Percentiles rank a stretch among this genome's conserved stretches.
phyloP scores from a whole-genome alignment of 306 rosid genomes.

The Fragaria nilgerrensis region DNA sequence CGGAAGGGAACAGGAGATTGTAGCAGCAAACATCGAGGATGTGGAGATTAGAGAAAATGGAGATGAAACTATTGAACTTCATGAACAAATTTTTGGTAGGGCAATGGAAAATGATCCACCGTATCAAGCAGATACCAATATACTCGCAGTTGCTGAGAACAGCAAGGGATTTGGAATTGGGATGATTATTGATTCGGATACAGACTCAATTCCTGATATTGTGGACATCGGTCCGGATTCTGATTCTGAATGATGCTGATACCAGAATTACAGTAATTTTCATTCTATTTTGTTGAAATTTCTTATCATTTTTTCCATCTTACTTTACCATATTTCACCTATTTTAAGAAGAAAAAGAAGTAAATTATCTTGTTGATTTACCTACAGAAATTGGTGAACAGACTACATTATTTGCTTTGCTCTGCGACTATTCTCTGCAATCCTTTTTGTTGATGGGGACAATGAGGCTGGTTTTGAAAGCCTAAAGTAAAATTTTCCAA shows the following conservation, averaged over 20 bases:
- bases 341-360: neutral
- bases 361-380: neutral
- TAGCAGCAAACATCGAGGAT: conserved; percentile 27
- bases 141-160: conserved; percentile 27
- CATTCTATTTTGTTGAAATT: neutral
- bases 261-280: neutral
- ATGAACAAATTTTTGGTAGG: conserved; percentile 22
- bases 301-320: neutral
- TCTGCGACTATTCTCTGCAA: too few species aligned
- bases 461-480: too few species aligned
- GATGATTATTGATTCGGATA: conserved; percentile 29
- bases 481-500: too few species aligned
- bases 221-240: conserved; percentile 69
- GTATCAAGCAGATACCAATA: conserved; percentile 27
- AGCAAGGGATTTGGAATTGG: conserved; percentile 20
- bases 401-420: too few species aligned
- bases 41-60: conserved; percentile 30
- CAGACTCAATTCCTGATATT: conserved; percentile 66
- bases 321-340: neutral
- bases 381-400: neutral
- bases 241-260: conserved; percentile 40
- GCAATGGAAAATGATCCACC: conserved; percentile 18
- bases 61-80: conserved; percentile 27
- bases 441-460: too few species aligned
- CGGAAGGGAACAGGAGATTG: conserved; percentile 21